These are phyloP conservation scores for Clarireedia sp. DNA, from an alignment of 2,329 filamentous ascomycete species.

Conservation along the genomic window DNA sequence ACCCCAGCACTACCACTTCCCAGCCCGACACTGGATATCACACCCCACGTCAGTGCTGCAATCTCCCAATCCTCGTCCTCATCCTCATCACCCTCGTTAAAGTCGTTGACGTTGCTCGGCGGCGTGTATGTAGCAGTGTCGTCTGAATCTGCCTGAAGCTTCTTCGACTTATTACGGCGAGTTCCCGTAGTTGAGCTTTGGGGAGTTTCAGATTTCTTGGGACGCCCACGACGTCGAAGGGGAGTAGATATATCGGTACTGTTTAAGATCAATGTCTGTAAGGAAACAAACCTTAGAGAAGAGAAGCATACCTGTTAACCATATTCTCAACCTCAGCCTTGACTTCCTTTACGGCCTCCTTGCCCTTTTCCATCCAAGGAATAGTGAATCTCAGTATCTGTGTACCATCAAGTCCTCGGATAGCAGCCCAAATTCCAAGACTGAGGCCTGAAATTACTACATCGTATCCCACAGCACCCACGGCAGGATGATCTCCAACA, in stretches of 20 bases:
- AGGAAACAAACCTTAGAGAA: no score
- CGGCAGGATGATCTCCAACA: conserved; percentile 48
- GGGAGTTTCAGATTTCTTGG: conserved; percentile 2
- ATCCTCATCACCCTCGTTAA: conserved; percentile 34
- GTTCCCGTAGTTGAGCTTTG: neutral
- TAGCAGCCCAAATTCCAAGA: conserved; percentile 50
- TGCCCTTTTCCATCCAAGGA: conserved; percentile 24
- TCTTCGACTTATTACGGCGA: no score
- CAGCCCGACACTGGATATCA: conserved; percentile 37
- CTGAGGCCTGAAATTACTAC: conserved; percentile 47
- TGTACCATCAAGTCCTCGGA: conserved; percentile 42
- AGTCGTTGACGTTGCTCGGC: conserved; percentile 25
- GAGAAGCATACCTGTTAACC: neutral
- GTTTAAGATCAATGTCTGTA: neutral
- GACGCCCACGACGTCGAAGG: conserved; percentile 8
- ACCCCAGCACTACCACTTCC: conserved; percentile 39
- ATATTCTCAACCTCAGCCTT: neutral
- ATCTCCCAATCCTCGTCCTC: conserved; percentile 40
- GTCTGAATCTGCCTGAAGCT: conserved; percentile 21
- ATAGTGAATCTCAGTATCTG: conserved; percentile 38
- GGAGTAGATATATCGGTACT: conserved; percentile 3
- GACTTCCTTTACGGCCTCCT: neutral
- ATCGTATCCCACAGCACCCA: conserved; percentile 50
- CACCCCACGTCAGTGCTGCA: conserved; percentile 39
- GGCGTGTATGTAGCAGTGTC: conserved; percentile 31